Conservation (phyloP, 2,329 filamentous ascomycete genomes). For the Talaromyces sp. region DNA sequence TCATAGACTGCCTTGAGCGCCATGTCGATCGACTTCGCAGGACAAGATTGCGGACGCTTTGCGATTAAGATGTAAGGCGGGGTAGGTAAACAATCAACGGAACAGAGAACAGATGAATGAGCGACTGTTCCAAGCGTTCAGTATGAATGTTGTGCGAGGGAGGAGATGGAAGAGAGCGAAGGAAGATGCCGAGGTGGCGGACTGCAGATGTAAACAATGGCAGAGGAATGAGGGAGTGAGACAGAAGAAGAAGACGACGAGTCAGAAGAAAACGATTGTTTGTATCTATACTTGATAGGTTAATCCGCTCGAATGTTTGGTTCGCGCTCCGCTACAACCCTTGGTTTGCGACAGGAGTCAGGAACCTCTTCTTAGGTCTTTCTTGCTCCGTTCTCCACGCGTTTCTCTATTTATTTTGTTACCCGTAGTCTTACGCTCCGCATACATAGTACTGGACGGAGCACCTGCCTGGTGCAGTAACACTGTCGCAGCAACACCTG, state of each 20-base stretch:
- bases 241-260: conserved; percentile 13
- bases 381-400: neutral
- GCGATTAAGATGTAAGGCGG: neutral
- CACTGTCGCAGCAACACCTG: neutral
- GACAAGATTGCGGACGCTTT: neutral
- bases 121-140: neutral
- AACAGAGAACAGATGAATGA: conserved; percentile 14
- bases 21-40: conserved; percentile 27
- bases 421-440: neutral
- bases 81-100: conserved; percentile 14
- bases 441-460: neutral
- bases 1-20: conserved; percentile 57
- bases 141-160: neutral
- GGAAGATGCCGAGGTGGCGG: conserved; percentile 6
- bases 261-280: neutral
- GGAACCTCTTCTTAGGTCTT: neutral
- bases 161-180: conserved; percentile 14
- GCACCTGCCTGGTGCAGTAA: neutral
- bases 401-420: conserved; percentile 5
- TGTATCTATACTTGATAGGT: neutral
- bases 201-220: conserved; percentile 7
- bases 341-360: neutral
- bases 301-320: neutral
- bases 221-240: neutral
- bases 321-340: conserved; percentile 2